Percentiles rank a stretch among this genome's conserved stretches.
Conservation (phyloP, 768 basidiomycete species). For the Sporobolomyces roseus region DNA sequence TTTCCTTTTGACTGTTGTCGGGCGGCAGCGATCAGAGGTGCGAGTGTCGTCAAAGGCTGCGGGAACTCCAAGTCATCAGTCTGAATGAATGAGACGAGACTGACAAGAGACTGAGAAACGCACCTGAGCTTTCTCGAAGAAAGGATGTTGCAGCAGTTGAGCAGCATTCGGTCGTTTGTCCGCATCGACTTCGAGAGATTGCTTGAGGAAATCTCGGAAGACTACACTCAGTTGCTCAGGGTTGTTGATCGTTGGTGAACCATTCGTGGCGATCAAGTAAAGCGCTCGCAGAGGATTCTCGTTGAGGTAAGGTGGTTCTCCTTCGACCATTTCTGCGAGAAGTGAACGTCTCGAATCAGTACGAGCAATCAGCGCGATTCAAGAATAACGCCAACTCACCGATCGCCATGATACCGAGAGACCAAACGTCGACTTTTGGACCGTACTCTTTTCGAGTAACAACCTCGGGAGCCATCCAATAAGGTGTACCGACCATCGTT, state of each 20-base stretch:
- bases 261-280: constrained; percentile 96
- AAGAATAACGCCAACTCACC: constrained; percentile 4
- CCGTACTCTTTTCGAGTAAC: constrained; percentile 80
- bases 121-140: constrained; percentile 58
- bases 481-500: constrained; percentile 93
- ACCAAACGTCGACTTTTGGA: constrained; percentile 97
- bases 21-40: constrained; percentile 36
- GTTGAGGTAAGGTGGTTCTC: constrained; percentile 85
- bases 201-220: constrained; percentile 84
- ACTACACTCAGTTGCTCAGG: constrained; percentile 69
- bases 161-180: constrained; percentile 87
- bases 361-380: background rate
- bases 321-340: constrained; percentile 78
- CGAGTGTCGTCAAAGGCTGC: constrained; percentile 32
- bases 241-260: constrained; percentile 92
- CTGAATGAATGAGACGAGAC: background rate
- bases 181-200: constrained; percentile 87
- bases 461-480: constrained; percentile 99
- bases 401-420: constrained; percentile 87
- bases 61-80: background rate
- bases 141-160: constrained; percentile 67
- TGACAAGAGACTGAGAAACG: background rate
- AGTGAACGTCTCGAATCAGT: background rate
- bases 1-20: constrained; percentile 19
- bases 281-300: constrained; percentile 70